phyloP scores from a whole-genome alignment of 1,284 basidiomycete genomes.

The Melampsora americana region DNA sequence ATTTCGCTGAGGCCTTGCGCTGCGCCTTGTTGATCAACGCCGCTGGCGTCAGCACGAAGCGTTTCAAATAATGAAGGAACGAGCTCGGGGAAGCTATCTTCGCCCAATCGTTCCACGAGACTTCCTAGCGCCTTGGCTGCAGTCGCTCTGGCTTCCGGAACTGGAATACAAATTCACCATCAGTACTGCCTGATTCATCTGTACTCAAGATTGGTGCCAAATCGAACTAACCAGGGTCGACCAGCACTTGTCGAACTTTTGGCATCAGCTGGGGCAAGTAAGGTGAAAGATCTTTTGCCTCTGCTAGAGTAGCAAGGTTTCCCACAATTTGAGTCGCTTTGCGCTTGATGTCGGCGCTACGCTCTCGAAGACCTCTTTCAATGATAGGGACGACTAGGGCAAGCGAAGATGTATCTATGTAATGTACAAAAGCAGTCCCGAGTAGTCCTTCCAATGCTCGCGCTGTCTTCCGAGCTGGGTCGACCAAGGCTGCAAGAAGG shows the following conservation, averaged over 20 bases:
- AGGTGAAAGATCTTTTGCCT: constrained; percentile 94
- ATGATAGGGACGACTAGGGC: constrained; percentile 94
- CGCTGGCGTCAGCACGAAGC: constrained; percentile 87
- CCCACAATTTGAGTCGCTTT: constrained; percentile 96
- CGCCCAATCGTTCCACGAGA: constrained; percentile 91
- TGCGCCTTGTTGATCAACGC: constrained; percentile 91
- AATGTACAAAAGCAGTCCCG: constrained; percentile 95
- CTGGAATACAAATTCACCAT: constrained; percentile 53
- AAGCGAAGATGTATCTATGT: constrained; percentile 96
- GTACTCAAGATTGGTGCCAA: background rate
- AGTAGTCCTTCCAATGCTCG: constrained; percentile 77
- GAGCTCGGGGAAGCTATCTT: constrained; percentile 90
- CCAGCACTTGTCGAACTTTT: constrained; percentile 83
- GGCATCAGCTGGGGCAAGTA: constrained; percentile 85
- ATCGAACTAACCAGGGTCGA: constrained; percentile 55
- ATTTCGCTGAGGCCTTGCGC: constrained; percentile 97
- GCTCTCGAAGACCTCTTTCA: constrained; percentile 85
- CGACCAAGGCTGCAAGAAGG: constrained; percentile 90
- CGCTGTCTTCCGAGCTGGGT: constrained; percentile 82
- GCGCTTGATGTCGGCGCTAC: constrained; percentile 88
- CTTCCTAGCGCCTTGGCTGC: constrained; percentile 97
- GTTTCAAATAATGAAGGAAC: constrained; percentile 84
- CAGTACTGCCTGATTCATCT: background rate
- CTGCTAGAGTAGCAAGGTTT: constrained; percentile 77
- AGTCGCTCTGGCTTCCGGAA: constrained; percentile 93